These are phyloP conservation scores for Pyrus betulifolia DNA, from an alignment of 306 rosid species.

Conservation along the genomic window DNA sequence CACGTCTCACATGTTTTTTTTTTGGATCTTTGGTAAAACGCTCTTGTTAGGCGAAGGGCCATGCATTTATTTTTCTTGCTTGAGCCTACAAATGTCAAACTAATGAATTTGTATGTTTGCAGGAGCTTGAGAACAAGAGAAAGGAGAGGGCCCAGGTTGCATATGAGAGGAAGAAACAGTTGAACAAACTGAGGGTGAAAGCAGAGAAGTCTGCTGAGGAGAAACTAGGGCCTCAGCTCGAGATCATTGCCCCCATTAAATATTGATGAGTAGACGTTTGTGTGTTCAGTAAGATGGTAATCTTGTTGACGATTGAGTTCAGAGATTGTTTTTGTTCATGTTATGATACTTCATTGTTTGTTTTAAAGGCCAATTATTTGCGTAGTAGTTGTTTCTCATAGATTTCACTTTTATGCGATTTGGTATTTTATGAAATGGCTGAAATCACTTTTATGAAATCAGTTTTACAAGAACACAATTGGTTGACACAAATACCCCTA, in stretches of 20 bases:
- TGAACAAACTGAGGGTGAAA: slow-evolving; percentile 52
- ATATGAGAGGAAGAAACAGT: slow-evolving; percentile 72
- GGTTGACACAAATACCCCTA: too few relatives aligned
- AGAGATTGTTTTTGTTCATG: slow-evolving; percentile 6
- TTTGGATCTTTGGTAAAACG: background rate
- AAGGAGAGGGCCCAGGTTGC: slow-evolving; percentile 52
- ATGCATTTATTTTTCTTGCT: background rate
- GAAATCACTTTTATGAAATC: background rate
- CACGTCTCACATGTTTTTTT: background rate
- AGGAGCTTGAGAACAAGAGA: slow-evolving; percentile 78
- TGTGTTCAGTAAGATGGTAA: background rate
- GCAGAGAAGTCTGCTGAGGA: slow-evolving; percentile 63
- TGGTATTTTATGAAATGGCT: slow-evolving; percentile 9
- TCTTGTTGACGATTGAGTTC: slow-evolving; percentile 11
- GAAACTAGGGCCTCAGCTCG: slow-evolving; percentile 63
- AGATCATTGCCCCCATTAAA: slow-evolving; percentile 55
- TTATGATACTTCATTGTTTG: slow-evolving; percentile 7
- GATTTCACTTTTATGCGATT: slow-evolving; percentile 8
- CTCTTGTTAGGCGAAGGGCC: background rate
- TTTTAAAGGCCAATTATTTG: background rate
- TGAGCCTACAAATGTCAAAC: background rate
- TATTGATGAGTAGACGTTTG: slow-evolving; percentile 26
- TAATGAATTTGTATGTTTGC: background rate
- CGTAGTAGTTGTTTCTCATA: slow-evolving; percentile 4
- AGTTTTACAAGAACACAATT: too few relatives aligned